Base-by-base conservation (phyloP, 345 rosid species). In the Zanthoxylum bungeanum region DNA sequence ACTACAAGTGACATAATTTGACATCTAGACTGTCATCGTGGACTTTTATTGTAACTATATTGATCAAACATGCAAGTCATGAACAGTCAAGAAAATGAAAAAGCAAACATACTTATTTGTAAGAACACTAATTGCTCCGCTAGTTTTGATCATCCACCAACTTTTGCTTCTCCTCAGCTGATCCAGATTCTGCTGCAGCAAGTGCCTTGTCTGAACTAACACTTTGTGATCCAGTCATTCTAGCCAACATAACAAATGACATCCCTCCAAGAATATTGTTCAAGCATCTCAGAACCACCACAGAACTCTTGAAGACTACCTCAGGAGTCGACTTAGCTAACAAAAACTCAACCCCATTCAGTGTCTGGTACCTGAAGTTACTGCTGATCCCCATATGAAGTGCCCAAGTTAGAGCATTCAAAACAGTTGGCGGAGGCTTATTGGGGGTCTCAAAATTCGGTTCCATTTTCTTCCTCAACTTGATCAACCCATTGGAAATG, bases 391-490 rank as follows among this genome's bases (percentile, higher is more conserved):
- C 99, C 99, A 96, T 93, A 64, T 96, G 99, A 5, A 75, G 40
- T 0, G 99, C 96, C 99, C 99, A 96, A 0, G 98, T 96, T 33
- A 79, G 24, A 0, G 99, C 91, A 60, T 91, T 96, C 76, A 96
- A 80, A 69, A 96, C 17, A 1, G 97, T 91, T 0, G 98, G 98
- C 0, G 99, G 99, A 1, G 99, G 65, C 74, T 91, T 96, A 79
- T 96, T 96, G 0, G 96, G 98, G 0, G 99, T 86, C 75, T 91
- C 94, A 21, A 93, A 96, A 36, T 7, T 64, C 0, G 99, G 99
- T 30, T 96, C 98, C 96, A 96, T 89, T 83, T 87, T 96, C 89
- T 96, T 96, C 92, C 98, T 93, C 85, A 86, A 22, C 70, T 77
- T 78, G 64, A 96, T 87, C 85, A 93, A 77, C 49, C 97, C 96